Evolutionary conservation across 345 rosid species (phyloP), one percentile per base, ranked within the genome.

Genomic region (Pistacia atlantica): DNA sequence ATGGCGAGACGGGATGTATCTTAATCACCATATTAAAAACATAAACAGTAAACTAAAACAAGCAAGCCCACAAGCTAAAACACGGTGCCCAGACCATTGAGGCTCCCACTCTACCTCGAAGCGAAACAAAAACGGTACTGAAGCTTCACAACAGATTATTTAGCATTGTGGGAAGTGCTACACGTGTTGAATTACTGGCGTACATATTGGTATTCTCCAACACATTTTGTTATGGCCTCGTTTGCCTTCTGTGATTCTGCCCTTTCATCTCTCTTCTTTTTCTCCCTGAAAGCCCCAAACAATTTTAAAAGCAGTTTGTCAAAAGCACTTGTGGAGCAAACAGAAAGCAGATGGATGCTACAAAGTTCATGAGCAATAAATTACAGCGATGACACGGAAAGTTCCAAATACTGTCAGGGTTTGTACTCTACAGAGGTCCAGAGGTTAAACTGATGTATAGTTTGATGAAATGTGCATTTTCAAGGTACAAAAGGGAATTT

Each of bases 181-280:
- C 60, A 37, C 10, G 18, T 31, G 33, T 37, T 54, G 72, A 57
- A 62, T 55, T 75, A 84, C 77, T 83, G 77, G 60, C 79, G 49
- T 5, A 78, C 75, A 25, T 75, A 83, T 71, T 80, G 82, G 77
- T 75, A 72, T 74, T 89, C 89, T 37, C 95, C 94, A 81, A 84
- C 33, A 77, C 92, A 96, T 75, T 86, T 88, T 67, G 86, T 85
- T 66, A 93, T 78, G 5, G 97, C 89, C 82, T 93, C 99, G 35
- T 83, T 93, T 57, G 97, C 90, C 76, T 89, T 90, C 78, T 90
- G 95, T 13, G 98, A 83, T 78, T 83, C 93, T 4, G 88, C 69
- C 79, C 97, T 81, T 79, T 93, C 98, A 80, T 87, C 95, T 79
- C 65, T 86, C 79, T 96, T 93, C 86, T 89, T 96, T 92, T 93